Evolutionary conservation across 352 stramenopile species (phyloP), one percentile per base, ranked within the genome.

Genomic region (Phytophthora boehmeriae): DNA sequence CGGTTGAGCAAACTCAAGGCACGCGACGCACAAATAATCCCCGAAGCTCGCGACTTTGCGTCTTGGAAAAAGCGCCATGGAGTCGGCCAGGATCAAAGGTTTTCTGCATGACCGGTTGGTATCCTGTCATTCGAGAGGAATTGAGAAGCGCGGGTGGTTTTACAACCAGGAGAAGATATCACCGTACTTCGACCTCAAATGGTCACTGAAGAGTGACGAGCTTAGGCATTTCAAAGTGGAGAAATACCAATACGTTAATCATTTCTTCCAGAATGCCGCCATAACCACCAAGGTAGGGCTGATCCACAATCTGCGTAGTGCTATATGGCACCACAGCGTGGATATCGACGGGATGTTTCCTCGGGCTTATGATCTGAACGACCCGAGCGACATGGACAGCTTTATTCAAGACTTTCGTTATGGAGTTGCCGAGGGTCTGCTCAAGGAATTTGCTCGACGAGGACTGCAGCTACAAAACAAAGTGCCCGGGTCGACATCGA

Each of bases 361-460:
- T 14, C 70, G 92, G 1, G 86, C 86, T 0, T 98, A 97, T 63
- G 90, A 98, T 61, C 74, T 98, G 8, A 95, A 92, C 16, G 79
- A 89, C 39, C 71, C 76, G 1, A 62, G 72, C 17, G 86, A 98
- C 52, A 90, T 97, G 70, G 84, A 93, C 49, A 74, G 64, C 5
- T 98, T 98, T 56, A 54, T 97, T 16, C 88, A 98, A 49, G 93
- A 98, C 47, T 98, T 95, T 62, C 80, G 88, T n/a, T 91, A 82
- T 49, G 83, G 88, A 3, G 72, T 90, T 8, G 90, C 89, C 1
- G 88, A 95, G 61, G 77, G 86, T 10, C 39, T 97, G 49, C 76
- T 97, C 36, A 97, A 97, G 73, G 56, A 89, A 42, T 49, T 90
- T 2, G 75, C 66, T 4, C 59, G 59, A 39, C 47, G 43, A 5